A percentile compares a stretch with the other conserved stretches of the same genome.
These are phyloP conservation scores for Rhododendron ferrugineum DNA, from an alignment of 148 eudicot species.

Conservation along the genomic window DNA sequence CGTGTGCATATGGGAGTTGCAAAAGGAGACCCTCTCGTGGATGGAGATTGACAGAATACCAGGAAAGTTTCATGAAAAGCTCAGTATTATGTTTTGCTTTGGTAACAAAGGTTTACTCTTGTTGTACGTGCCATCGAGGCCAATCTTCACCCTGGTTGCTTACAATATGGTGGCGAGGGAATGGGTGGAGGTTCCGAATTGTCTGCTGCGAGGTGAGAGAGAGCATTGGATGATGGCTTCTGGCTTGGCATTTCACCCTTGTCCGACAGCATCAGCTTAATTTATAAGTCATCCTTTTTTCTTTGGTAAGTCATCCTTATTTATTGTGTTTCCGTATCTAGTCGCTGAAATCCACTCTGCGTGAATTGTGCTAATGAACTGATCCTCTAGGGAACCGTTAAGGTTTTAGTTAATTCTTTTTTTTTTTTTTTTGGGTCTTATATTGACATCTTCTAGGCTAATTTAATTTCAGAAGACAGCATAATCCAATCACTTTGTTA, in stretches of 20 bases:
- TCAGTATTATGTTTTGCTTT: slow-evolving; percentile 74
- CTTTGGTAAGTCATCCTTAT: neutral
- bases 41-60: slow-evolving; percentile 99
- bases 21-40: slow-evolving; percentile 92
- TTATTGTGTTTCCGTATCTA: neutral
- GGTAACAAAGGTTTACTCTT: slow-evolving; percentile 86
- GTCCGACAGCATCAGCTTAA: slow-evolving; percentile 62
- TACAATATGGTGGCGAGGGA: slow-evolving; percentile 55
- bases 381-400: too few relatives aligned
- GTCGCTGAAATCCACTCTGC: too few relatives aligned
- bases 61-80: slow-evolving; percentile 50
- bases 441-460: too few relatives aligned
- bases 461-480: too few relatives aligned
- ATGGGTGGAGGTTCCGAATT: slow-evolving; percentile 74
- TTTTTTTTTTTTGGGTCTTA: too few relatives aligned
- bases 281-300: neutral
- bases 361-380: too few relatives aligned
- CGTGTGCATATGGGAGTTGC: too few relatives aligned
- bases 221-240: slow-evolving; percentile 67
- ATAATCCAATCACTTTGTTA: too few relatives aligned
- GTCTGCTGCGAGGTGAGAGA: slow-evolving; percentile 46
- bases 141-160: slow-evolving; percentile 65
- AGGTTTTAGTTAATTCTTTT: too few relatives aligned
- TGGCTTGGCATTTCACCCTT: slow-evolving; percentile 77
- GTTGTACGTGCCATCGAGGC: slow-evolving; percentile 74